Evolutionary conservation across 345 rosid genomes (phyloP).

Genomic region (Corchorus olitorius): DNA sequence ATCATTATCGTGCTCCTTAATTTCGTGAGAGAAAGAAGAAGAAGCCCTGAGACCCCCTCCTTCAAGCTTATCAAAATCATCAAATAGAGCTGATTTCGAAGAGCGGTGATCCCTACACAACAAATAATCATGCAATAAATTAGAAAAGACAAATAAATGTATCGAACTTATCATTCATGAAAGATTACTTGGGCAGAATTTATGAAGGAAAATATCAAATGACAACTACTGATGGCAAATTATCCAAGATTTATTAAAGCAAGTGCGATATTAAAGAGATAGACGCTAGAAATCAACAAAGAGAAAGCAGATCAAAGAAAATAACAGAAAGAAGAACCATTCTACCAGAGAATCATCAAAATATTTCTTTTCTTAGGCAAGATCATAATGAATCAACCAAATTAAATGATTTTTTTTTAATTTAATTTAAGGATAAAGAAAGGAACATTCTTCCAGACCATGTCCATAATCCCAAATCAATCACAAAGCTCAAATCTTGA

Average conservation of each 20-base stretch:
- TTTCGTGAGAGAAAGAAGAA: conserved; percentile 51
- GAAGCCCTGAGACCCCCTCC: conserved; percentile 78
- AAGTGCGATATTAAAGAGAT: neutral
- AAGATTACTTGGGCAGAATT: neutral
- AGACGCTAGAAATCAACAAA: neutral
- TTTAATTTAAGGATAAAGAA: neutral
- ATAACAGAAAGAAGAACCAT: neutral
- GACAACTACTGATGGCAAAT: neutral
- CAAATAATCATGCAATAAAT: neutral
- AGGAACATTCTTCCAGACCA: neutral
- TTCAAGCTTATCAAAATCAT: conserved; percentile 68
- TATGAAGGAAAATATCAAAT: neutral
- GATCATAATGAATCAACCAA: neutral
- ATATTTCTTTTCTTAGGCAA: neutral
- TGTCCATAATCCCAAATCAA: neutral
- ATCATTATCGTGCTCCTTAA: conserved; percentile 70
- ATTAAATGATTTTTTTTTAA: neutral
- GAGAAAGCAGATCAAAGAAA: neutral
- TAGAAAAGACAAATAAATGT: neutral
- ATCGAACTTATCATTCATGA: neutral
- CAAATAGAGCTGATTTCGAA: conserved; percentile 65
- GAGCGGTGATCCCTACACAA: conserved; percentile 64
- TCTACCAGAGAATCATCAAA: neutral
- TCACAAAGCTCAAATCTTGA: conserved; percentile 1
- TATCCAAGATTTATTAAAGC: neutral